Evolutionary conservation across 495 filamentous ascomycete genomes (phyloP).

Genomic region (Cenococcum geophilum): DNA sequence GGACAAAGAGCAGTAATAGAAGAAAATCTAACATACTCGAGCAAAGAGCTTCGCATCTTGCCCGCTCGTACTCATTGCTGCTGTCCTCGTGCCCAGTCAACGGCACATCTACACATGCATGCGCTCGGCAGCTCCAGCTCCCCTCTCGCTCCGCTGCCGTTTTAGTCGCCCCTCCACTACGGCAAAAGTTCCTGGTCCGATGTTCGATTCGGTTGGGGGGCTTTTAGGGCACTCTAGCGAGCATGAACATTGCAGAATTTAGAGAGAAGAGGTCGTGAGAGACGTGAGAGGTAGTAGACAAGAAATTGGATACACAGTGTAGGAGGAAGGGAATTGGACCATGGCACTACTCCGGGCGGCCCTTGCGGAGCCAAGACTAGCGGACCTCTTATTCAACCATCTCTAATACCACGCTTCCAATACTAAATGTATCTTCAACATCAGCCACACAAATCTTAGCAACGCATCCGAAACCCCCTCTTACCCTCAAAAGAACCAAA

Average conservation of each 20-base stretch:
- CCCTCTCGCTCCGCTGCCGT: slow-evolving; percentile 14
- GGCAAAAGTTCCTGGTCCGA: slow-evolving; percentile 1
- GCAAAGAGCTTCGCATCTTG: slow-evolving; percentile 99
- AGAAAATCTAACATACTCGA: slow-evolving; percentile 63
- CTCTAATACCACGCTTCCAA: too few relatives aligned
- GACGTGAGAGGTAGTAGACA: not conserved
- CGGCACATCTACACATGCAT: slow-evolving; percentile 20
- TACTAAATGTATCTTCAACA: not conserved
- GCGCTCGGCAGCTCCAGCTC: slow-evolving; percentile 18
- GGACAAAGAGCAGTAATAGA: slow-evolving; percentile 18
- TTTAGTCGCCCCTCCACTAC: slow-evolving; percentile 17
- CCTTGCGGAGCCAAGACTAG: not conserved
- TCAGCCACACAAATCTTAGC: not conserved
- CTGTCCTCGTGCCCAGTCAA: slow-evolving; percentile 12
- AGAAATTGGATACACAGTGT: not conserved
- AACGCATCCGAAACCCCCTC: too few relatives aligned
- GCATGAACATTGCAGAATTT: not conserved
- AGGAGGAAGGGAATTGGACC: not conserved
- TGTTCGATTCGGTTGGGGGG: slow-evolving; percentile 1
- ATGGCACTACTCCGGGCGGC: not conserved
- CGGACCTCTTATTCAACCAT: not conserved
- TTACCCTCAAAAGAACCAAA: too few relatives aligned
- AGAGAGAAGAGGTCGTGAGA: not conserved
- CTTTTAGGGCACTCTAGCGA: not conserved
- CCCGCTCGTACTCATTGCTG: slow-evolving; percentile 65